Base-by-base conservation (phyloP, 2,329 filamentous ascomycete genomes). In the Aspergillus costaricaensis region DNA sequence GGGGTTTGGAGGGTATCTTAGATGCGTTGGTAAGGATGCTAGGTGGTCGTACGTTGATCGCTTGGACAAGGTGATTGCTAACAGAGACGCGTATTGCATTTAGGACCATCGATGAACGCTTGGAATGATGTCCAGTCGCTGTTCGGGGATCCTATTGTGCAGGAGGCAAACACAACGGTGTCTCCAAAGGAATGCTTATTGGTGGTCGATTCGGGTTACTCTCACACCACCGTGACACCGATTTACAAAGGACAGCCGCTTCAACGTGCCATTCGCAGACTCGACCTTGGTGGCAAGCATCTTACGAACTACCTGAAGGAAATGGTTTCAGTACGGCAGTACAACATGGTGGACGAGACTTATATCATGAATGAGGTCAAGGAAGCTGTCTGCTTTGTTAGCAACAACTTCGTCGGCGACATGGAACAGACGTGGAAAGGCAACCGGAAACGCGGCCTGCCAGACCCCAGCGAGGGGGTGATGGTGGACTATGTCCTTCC, bases 361-460 rank as follows among this genome's bases (percentile, higher is more conserved):
- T 89, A 96, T 74, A 89, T 98, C 54, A 92, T 97, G 73, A 96
- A 96, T 70, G 91, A 97, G 75, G 93, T 98, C 76, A 99, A 99
- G 73, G 95, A 99, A 74, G 84, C 89, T 4, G 88, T 90, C 0
- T 96, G 91, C 72, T 98, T 90, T 68, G 88, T 97, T 10, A 90
- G 90, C 2, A 79, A 85, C 1, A 87, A 96, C 71, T 97, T 98
- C 75, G 80, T 82, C 25, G 71, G 75, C 6, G 91, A 97, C 67
- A 84, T 99, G 38, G 93, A 98, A 64, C 84, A 83, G 65, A 89
- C 88, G 0, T 96, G 92, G 92, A 95, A 92, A 74, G 90, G 89
- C 6, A 87, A 89, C 1, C 80, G 86, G 61, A 76, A 74, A 52
- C 70, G 71, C 27, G 65, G 63, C 23, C 67, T 70, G 52, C 60